Conservation (phyloP, 371 early-diverging fungal species). For the Mortierella sp. region DNA sequence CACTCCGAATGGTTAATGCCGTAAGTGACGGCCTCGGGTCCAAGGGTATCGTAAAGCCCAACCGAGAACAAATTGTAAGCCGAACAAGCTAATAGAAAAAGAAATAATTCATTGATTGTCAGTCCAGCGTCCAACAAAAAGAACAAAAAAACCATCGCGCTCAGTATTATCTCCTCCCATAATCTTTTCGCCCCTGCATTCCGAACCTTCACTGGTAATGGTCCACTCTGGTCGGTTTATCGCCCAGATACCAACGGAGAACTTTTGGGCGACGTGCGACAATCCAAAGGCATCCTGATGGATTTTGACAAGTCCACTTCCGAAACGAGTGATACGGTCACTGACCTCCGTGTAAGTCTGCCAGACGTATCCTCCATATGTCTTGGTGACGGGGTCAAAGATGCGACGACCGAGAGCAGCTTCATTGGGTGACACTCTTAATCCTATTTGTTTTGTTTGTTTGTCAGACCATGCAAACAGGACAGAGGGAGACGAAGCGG, state of each 20-base stretch:
- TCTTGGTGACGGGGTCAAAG: slow-evolving; percentile 63
- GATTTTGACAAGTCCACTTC: slow-evolving; percentile 69
- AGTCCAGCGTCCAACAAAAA: not conserved
- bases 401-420: slow-evolving; percentile 66
- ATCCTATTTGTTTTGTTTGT: slow-evolving; percentile 19
- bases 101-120: not conserved
- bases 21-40: slow-evolving; percentile 80
- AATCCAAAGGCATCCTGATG: slow-evolving; percentile 55
- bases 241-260: slow-evolving; percentile 76
- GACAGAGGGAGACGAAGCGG: not conserved
- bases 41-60: slow-evolving; percentile 97
- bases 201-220: slow-evolving; percentile 71
- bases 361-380: slow-evolving; percentile 83
- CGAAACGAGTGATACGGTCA: slow-evolving; percentile 79
- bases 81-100: slow-evolving; percentile 56
- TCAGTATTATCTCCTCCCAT: not conserved
- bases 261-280: slow-evolving; percentile 31
- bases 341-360: slow-evolving; percentile 79
- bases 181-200: not conserved
- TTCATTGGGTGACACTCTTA: slow-evolving; percentile 29
- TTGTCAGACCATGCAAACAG: too few relatives aligned
- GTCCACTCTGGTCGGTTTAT: slow-evolving; percentile 96
- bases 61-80: slow-evolving; percentile 78
- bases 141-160: too few relatives aligned
- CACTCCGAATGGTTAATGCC: slow-evolving; percentile 82